Conservation (phyloP, 345 rosid genomes). For the Punica granatum region DNA sequence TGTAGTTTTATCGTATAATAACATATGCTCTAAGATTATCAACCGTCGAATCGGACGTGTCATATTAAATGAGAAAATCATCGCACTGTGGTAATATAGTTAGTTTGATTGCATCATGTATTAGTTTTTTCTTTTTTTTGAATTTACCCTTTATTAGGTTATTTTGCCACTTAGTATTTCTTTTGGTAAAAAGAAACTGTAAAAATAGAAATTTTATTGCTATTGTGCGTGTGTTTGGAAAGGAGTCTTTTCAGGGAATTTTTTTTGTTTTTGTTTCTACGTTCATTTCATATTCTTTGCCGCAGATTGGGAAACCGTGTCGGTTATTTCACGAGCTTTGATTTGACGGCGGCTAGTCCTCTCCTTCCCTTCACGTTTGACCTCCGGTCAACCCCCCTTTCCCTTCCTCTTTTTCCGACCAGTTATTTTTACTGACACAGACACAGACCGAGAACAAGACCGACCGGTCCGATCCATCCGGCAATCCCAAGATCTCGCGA, state of each 20-base stretch:
- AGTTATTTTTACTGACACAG: constrained; percentile 1
- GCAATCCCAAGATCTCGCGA: constrained; percentile 11
- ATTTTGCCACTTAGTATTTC: too few relatives aligned
- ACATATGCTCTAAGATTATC: too few relatives aligned
- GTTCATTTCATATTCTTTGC: neutral
- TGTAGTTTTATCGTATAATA: too few relatives aligned
- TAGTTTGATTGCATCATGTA: too few relatives aligned
- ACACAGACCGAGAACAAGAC: neutral
- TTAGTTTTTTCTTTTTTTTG: too few relatives aligned
- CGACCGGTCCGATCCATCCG: neutral
- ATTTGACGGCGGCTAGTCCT: constrained; percentile 28
- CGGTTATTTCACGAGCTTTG: constrained; percentile 6
- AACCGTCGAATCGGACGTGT: too few relatives aligned
- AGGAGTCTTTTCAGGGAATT: neutral
- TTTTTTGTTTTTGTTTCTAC: too few relatives aligned
- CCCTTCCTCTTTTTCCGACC: constrained; percentile 14
- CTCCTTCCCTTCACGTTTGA: constrained; percentile 15
- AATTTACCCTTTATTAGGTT: too few relatives aligned
- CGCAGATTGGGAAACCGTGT: constrained; percentile 18
- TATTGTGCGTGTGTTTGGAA: neutral
- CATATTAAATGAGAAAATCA: too few relatives aligned
- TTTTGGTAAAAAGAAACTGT: too few relatives aligned
- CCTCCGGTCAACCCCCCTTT: constrained; percentile 18
- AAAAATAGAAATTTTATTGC: too few relatives aligned
- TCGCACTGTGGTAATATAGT: too few relatives aligned